Evolutionary conservation across 257 asterid genomes (phyloP).

Genomic region (Nicotiana sylvestris): DNA sequence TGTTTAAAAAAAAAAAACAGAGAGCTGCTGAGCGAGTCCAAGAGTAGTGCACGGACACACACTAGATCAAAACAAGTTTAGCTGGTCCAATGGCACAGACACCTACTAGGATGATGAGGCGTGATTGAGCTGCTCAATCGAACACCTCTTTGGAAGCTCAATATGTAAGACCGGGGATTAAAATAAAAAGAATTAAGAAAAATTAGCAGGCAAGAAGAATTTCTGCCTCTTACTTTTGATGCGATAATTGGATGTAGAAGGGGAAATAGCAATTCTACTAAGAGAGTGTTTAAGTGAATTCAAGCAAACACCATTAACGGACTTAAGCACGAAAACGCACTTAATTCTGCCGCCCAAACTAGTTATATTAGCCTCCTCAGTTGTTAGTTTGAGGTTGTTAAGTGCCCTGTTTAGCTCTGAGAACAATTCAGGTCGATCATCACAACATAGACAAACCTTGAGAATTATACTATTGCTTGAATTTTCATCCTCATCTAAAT

Average conservation of each 20-base stretch:
- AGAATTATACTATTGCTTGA: slow-evolving; percentile 5
- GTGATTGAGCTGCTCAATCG: not conserved
- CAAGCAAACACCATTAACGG: slow-evolving; percentile 18
- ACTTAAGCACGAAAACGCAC: slow-evolving; percentile 36
- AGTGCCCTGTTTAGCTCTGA: slow-evolving; percentile 56
- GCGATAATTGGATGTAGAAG: slow-evolving; percentile 35
- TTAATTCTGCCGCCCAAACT: slow-evolving; percentile 74
- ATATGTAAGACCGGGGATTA: too few relatives aligned
- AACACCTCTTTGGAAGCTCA: too few relatives aligned
- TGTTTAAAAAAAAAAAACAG: not conserved
- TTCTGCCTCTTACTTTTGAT: slow-evolving; percentile 76
- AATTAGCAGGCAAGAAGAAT: slow-evolving; percentile 54
- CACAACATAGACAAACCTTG: slow-evolving; percentile 64
- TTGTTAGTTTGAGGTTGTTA: slow-evolving; percentile 36
- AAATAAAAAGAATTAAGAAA: not conserved
- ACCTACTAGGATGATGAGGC: too few relatives aligned
- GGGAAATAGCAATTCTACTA: slow-evolving; percentile 43
- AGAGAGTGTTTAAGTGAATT: slow-evolving; percentile 45
- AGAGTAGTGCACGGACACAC: not conserved
- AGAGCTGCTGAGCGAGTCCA: not conserved
- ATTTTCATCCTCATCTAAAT: slow-evolving; percentile 15
- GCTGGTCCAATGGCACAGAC: too few relatives aligned
- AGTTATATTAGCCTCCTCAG: slow-evolving; percentile 49
- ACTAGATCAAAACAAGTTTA: not conserved
- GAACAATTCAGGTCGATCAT: slow-evolving; percentile 63